Evolutionary conservation across 2,329 filamentous ascomycete species (phyloP), one percentile per base, ranked within the genome.

Genomic region (Cercospora sp.): DNA sequence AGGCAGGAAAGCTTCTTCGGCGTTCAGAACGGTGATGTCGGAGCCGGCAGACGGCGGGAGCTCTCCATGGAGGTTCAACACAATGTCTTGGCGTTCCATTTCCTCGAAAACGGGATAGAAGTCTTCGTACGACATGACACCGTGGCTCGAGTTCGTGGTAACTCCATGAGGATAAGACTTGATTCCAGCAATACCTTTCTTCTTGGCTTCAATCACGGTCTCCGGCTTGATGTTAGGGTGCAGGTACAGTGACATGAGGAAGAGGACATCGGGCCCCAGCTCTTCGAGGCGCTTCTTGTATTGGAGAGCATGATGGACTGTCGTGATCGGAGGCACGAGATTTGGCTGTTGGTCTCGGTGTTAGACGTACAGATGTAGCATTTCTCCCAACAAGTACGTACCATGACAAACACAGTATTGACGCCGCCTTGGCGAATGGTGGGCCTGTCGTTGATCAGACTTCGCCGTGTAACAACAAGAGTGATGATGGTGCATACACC

Each of bases 11-110:
- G 83, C 84, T 69, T 88, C 86, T 79, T 94, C 91, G 20, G 90
- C 90, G 74, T 90, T 91, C 70, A 92, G 81, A 3, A 80, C 77
- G 9, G 78, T 79, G 69, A 80, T 77, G 68, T 80, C 77, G 58
- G 76, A 72, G 63, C 73, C 75, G 55, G 79, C 78, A 71, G 83
- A 83, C 1, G 85, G 84, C 0, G 89, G 90, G n/a, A 90, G 87
- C 81, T 97, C 94, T 72, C 94, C 94, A 78, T 98, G 94, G n/a
- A 98, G 83, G 81, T 97, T 97, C 51, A 96, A 85, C n/a, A 96
- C 86, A 77, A 97, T 84, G 72, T 90, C 89, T 72, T 93, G 87
- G 68, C 89, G 82, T 77, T 97, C 91, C 94, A 98, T 97, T 72
- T 92, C 91, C n/a, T 85, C 87, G 77, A 98, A 96, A 13, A 94